Evolutionary conservation across 1,139 yeast species (phyloP).

Genomic region (Pichia sp.): DNA sequence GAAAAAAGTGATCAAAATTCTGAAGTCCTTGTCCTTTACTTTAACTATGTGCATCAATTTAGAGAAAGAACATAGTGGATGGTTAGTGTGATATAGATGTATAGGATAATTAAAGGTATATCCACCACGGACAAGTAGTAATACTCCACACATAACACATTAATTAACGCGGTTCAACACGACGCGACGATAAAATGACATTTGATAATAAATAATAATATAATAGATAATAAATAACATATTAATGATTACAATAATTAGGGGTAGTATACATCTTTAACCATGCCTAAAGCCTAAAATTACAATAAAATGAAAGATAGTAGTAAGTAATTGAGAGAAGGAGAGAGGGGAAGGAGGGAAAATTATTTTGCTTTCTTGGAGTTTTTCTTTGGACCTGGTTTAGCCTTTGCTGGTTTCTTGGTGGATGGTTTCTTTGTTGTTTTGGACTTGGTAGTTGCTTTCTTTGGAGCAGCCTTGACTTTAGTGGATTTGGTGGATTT

Average conservation of each 20-base stretch:
- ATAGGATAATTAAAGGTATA: too few relatives aligned
- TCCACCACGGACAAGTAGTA: too few relatives aligned
- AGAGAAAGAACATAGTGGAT: too few relatives aligned
- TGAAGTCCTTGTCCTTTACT: too few relatives aligned
- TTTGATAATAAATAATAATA: too few relatives aligned
- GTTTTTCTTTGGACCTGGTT: neutral
- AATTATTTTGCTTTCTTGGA: constrained; percentile 9
- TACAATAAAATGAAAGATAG: neutral
- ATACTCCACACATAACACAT: too few relatives aligned
- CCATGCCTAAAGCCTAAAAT: neutral
- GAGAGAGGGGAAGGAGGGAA: neutral
- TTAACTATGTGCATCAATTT: too few relatives aligned
- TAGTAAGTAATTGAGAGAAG: neutral
- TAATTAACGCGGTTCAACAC: neutral
- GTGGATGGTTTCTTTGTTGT: neutral
- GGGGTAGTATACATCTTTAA: constrained; percentile 8
- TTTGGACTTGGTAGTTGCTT: constrained; percentile 19
- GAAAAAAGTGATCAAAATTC: constrained; percentile 4
- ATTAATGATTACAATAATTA: neutral
- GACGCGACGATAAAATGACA: neutral
- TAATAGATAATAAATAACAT: too few relatives aligned
- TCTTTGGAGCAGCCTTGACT: constrained; percentile 5
- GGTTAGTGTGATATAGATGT: too few relatives aligned
- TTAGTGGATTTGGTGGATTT: neutral
- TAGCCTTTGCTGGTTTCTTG: neutral